Evolutionary conservation across 768 basidiomycete species (phyloP).

Genomic region (Macrocybe gigantea): DNA sequence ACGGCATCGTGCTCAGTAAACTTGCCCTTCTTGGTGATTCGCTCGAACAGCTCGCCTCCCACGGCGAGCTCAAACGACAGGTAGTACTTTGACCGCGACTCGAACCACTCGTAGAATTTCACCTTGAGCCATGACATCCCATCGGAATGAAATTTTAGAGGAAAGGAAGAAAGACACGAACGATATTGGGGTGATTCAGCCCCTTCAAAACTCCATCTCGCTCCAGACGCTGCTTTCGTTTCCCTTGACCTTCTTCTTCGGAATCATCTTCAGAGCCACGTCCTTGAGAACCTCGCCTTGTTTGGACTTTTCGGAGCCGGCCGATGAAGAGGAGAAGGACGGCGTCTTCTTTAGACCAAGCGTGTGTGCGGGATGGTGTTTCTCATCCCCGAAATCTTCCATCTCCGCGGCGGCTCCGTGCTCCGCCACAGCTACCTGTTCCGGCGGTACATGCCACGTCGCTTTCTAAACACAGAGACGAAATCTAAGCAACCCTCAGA

Average conservation of each 20-base stretch:
- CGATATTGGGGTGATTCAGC: slow-evolving; percentile 88
- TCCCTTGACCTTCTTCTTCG: slow-evolving; percentile 93
- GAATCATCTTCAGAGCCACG: slow-evolving; percentile 85
- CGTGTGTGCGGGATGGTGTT: too few relatives aligned
- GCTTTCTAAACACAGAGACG: slow-evolving; percentile 42
- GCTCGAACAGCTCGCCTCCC: slow-evolving; percentile 93
- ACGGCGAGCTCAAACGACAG: slow-evolving; percentile 92
- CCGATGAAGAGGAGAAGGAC: slow-evolving; percentile 14
- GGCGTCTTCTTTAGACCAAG: too few relatives aligned
- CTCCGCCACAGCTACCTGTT: slow-evolving; percentile 49
- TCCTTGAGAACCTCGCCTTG: slow-evolving; percentile 48
- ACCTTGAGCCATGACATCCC: slow-evolving; percentile 45
- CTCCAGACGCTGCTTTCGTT: slow-evolving; percentile 85
- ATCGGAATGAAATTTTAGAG: background rate
- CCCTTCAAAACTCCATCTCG: slow-evolving; percentile 94
- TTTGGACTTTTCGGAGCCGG: slow-evolving; percentile 6
- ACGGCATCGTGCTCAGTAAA: slow-evolving; percentile 94
- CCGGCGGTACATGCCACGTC: slow-evolving; percentile 71
- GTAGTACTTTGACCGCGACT: slow-evolving; percentile 90
- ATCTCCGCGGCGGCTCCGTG: slow-evolving; percentile 47
- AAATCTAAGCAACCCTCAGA: background rate
- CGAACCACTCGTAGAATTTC: slow-evolving; percentile 96
- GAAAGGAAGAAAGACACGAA: slow-evolving; percentile 24
- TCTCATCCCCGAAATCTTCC: background rate
- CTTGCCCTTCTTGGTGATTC: slow-evolving; percentile 78